A percentile compares a stretch with the other conserved stretches of the same genome.
Conservation (phyloP, 768 basidiomycete species). For the Heimioporus sp. region DNA sequence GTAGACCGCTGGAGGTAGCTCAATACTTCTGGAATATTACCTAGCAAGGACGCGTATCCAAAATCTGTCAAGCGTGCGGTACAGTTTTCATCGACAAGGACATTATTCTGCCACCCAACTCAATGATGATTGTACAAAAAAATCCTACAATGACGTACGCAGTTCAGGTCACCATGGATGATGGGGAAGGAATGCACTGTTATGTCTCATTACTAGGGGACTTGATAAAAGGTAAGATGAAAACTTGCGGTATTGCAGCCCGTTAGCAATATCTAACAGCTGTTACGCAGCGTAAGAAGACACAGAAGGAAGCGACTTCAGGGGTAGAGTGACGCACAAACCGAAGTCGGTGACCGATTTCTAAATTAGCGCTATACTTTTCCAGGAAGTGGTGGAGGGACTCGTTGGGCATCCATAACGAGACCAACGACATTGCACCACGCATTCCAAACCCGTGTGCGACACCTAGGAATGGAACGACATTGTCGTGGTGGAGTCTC, state of each 20-base stretch:
- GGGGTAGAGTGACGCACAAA: too few species aligned
- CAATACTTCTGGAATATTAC: neutral
- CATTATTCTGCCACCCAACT: neutral
- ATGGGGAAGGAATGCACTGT: neutral
- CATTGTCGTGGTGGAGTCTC: too few species aligned
- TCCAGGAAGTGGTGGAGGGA: too few species aligned
- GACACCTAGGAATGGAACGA: too few species aligned
- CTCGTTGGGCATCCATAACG: too few species aligned
- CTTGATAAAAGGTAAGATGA: too few species aligned
- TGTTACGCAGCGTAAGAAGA: neutral
- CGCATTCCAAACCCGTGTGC: too few species aligned
- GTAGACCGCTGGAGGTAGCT: neutral
- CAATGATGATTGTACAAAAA: neutral
- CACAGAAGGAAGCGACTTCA: too few species aligned
- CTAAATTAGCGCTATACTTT: too few species aligned
- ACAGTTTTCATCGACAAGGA: neutral
- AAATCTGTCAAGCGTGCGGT: neutral
- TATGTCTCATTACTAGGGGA: too few species aligned
- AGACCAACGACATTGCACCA: too few species aligned
- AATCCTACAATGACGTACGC: neutral
- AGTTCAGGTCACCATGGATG: neutral
- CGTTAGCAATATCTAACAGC: neutral
- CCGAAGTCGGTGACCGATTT: too few species aligned
- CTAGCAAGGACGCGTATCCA: neutral
- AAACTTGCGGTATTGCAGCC: neutral